A percentile compares a stretch with the other conserved stretches of the same genome.
These are phyloP conservation scores for Kappamyces sp. DNA, from an alignment of 192 early-diverging fungal species.

Conservation along the genomic window DNA sequence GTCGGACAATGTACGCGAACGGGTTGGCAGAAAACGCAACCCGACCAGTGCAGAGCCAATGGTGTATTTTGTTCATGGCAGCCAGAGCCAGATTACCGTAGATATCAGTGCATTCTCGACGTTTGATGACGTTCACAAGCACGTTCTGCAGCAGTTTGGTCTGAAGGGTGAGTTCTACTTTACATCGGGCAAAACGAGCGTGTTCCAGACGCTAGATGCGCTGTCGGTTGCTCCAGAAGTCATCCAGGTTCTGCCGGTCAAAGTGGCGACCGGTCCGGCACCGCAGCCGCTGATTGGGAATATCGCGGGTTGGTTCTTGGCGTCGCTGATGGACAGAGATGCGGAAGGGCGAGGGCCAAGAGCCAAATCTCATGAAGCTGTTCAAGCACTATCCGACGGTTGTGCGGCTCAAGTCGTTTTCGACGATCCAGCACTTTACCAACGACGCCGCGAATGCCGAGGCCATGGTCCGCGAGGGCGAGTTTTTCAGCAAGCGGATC, in stretches of 20 bases:
- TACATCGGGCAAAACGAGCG: constrained; percentile 1
- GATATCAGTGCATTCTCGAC: too few species aligned
- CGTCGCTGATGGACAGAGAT: constrained; percentile 8
- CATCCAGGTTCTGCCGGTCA: constrained; percentile 14
- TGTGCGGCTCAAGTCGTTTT: constrained; percentile 21
- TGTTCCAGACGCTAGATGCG: constrained; percentile 2
- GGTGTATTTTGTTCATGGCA: too few species aligned
- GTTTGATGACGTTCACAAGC: background rate
- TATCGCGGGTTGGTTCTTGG: constrained; percentile 11
- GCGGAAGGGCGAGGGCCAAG: background rate
- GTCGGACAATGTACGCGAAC: too few species aligned
- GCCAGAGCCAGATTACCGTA: too few species aligned
- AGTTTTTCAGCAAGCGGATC: constrained; percentile 52
- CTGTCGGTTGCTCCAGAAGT: constrained; percentile 5
- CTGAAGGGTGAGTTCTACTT: constrained; percentile 3
- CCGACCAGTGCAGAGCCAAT: too few species aligned
- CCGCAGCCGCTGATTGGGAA: constrained; percentile 18
- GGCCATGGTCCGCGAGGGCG: constrained; percentile 38
- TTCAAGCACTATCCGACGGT: constrained; percentile 40
- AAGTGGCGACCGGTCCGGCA: constrained; percentile 8
- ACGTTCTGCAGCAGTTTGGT: background rate
- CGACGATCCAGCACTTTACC: constrained; percentile 19
- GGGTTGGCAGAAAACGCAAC: too few species aligned
- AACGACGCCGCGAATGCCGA: constrained; percentile 41
- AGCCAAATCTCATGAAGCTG: constrained; percentile 12